phyloP scores from a whole-genome alignment of 1,284 basidiomycete genomes.

The Acaromyces ingoldii region DNA sequence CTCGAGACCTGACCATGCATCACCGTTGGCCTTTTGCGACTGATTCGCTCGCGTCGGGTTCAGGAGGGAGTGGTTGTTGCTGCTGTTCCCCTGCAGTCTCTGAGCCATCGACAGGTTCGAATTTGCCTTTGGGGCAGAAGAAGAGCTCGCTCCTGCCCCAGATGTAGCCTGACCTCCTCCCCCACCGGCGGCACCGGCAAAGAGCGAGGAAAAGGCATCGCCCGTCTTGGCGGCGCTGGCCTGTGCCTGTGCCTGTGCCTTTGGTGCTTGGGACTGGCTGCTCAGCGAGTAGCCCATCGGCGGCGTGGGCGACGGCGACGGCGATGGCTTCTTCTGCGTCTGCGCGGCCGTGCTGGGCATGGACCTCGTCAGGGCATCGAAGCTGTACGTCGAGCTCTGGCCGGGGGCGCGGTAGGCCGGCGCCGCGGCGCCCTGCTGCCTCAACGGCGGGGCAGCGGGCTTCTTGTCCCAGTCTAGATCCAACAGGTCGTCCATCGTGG shows the following conservation, averaged over 20 bases:
- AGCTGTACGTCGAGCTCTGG: conserved; percentile 19
- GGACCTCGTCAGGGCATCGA: conserved; percentile 29
- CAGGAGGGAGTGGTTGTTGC: background rate
- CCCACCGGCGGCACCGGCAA: background rate
- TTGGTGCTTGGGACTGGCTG: conserved; percentile 11
- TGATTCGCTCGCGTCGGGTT: background rate
- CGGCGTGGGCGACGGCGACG: too few species aligned
- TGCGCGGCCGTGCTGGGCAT: conserved; percentile 16
- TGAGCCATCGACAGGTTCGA: background rate
- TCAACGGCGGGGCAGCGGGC: conserved; percentile 6
- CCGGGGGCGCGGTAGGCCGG: conserved; percentile 7
- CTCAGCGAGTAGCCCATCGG: background rate
- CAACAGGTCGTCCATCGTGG: conserved; percentile 46
- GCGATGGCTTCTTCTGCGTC: too few species aligned
- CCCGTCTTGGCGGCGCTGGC: conserved; percentile 6
- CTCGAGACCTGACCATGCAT: conserved; percentile 1
- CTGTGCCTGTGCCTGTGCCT: conserved; percentile 4
- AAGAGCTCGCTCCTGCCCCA: too few species aligned
- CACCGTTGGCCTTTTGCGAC: background rate
- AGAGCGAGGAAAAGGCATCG: conserved; percentile 31
- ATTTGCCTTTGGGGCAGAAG: background rate
- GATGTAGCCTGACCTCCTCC: too few species aligned
- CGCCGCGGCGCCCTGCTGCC: conserved; percentile 3
- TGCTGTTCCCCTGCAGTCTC: conserved; percentile 1
- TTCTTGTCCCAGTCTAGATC: conserved; percentile 37